Conservation (phyloP, 2,329 filamentous ascomycete genomes). For the Aureobasidium namibiae region DNA sequence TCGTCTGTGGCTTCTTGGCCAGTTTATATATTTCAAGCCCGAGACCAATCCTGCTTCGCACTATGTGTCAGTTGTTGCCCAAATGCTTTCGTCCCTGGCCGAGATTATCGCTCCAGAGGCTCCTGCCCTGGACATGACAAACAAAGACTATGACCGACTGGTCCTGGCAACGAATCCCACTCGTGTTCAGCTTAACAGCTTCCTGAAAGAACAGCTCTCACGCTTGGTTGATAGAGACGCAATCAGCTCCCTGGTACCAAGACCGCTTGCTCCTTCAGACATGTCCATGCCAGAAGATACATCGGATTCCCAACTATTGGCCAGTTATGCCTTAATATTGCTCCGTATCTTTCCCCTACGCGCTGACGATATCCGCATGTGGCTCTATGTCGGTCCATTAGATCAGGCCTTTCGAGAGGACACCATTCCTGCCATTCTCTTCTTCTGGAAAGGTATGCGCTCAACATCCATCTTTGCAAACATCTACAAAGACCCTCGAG, state of each 20-base stretch:
- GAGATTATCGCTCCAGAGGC: constrained; percentile 46
- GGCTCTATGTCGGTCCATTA: constrained; percentile 63
- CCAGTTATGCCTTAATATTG: constrained; percentile 78
- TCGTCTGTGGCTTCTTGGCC: constrained; percentile 50
- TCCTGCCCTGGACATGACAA: constrained; percentile 22
- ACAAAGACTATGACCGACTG: constrained; percentile 31
- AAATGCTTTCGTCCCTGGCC: constrained; percentile 48
- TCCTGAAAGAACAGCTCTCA: constrained; percentile 57
- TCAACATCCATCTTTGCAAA: constrained; percentile 49
- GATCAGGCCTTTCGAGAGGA: not conserved
- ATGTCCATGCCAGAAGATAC: not conserved
- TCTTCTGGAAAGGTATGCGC: constrained; percentile 68
- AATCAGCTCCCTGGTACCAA: constrained; percentile 43
- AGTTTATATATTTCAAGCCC: constrained; percentile 41
- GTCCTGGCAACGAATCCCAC: constrained; percentile 33
- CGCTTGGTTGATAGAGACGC: constrained; percentile 68
- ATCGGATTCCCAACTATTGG: constrained; percentile 57
- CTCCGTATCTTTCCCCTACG: constrained; percentile 74
- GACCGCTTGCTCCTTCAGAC: not conserved
- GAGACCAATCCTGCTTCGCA: constrained; percentile 32
- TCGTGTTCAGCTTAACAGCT: constrained; percentile 28
- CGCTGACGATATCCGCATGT: constrained; percentile 89
- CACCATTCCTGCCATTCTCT: constrained; percentile 57
- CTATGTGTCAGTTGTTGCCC: constrained; percentile 44
- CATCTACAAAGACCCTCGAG: constrained; percentile 49